Evolutionary conservation across 139 green algal species (phyloP).

Genomic region (Tetraselmis chui): DNA sequence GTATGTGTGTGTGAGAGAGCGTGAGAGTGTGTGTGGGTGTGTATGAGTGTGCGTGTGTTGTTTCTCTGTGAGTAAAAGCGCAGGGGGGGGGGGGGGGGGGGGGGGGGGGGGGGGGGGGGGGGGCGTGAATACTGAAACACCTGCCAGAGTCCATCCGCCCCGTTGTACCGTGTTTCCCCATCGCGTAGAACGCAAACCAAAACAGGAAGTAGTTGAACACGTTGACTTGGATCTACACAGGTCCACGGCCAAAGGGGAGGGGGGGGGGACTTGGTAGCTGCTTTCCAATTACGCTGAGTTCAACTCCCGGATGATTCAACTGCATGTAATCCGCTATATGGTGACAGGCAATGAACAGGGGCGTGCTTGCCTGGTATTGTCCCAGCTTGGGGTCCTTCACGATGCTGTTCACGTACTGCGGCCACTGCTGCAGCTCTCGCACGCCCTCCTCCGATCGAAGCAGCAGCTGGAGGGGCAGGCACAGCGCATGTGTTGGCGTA

Average conservation of each 20-base stretch:
- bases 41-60: not conserved
- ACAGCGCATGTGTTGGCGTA: not conserved
- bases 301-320: too few relatives aligned
- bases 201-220: conserved; percentile 71
- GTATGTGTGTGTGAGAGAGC: not conserved
- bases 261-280: too few relatives aligned
- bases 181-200: conserved; percentile 78
- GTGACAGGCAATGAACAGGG: not conserved
- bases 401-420: conserved; percentile 55
- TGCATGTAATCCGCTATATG: not conserved
- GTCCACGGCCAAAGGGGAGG: too few relatives aligned
- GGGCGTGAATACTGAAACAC: too few relatives aligned
- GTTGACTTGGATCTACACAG: conserved; percentile 50
- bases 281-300: too few relatives aligned
- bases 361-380: not conserved
- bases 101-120: not conserved
- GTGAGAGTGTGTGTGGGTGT: not conserved
- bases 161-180: conserved; percentile 11
- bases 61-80: too few relatives aligned
- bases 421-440: conserved; percentile 51
- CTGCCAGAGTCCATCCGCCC: not conserved
- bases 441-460: conserved; percentile 36
- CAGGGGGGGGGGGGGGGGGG: not conserved
- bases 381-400: not conserved
- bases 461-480: conserved; percentile 32